These are phyloP conservation scores for Ustilago nuda DNA, from an alignment of 1,284 basidiomycete species.

Conservation along the genomic window DNA sequence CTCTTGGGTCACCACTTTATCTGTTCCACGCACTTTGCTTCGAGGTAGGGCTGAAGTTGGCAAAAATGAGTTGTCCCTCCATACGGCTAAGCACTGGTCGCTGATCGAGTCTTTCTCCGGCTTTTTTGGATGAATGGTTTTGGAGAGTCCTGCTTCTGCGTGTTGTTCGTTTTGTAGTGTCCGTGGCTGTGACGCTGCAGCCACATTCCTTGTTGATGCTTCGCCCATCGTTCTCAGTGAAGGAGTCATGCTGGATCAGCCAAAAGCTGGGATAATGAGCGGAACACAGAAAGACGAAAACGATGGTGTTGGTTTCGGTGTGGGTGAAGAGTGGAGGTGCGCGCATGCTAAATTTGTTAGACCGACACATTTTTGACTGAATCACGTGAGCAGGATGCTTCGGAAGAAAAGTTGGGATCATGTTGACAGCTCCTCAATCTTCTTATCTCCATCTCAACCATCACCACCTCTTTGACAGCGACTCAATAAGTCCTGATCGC, in stretches of 20 bases:
- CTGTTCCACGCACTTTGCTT: conserved; percentile 7
- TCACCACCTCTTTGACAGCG: background rate
- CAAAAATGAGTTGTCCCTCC: background rate
- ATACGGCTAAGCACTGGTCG: background rate
- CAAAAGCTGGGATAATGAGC: background rate
- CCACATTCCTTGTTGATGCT: background rate
- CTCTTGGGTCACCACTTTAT: conserved; percentile 3
- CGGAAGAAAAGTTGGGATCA: conserved; percentile 39
- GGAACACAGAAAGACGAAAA: background rate
- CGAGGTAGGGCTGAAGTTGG: background rate
- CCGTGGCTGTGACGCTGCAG: background rate
- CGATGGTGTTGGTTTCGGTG: conserved; percentile 13
- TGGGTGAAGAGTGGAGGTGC: conserved; percentile 15
- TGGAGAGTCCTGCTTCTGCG: conserved; percentile 15
- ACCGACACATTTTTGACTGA: background rate
- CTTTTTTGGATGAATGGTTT: background rate
- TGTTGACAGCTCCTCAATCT: conserved; percentile 16
- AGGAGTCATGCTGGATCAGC: background rate
- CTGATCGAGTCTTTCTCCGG: background rate
- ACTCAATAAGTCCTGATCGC: background rate
- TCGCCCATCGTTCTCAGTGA: background rate
- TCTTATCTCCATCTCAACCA: conserved; percentile 1
- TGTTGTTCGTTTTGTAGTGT: background rate
- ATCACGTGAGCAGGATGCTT: conserved; percentile 24
- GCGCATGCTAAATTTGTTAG: conserved; percentile 16